Conservation (phyloP, 2,329 filamentous ascomycete genomes). For the Fusarium anguioides region DNA sequence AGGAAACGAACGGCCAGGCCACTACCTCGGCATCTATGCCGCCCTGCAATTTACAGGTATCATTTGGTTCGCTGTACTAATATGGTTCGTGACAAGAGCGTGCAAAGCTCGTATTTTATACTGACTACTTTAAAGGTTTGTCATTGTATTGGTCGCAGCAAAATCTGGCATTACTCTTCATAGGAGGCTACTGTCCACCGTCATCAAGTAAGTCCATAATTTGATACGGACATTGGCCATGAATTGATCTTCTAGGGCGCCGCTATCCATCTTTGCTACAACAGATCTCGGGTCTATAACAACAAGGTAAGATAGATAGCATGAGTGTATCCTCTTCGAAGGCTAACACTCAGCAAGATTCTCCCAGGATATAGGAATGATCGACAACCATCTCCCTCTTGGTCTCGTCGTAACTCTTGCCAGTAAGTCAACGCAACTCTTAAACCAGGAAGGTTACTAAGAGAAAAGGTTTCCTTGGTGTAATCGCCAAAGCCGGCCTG, state of each 20-base stretch:
- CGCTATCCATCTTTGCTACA: conserved; percentile 54
- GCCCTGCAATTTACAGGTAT: conserved; percentile 39
- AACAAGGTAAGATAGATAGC: conserved; percentile 49
- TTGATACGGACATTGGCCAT: background rate
- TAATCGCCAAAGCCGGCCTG: conserved; percentile 42
- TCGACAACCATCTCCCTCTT: conserved; percentile 56
- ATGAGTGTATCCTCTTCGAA: background rate
- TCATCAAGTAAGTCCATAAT: conserved; percentile 20
- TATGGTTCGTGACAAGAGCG: conserved; percentile 26
- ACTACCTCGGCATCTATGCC: conserved; percentile 45
- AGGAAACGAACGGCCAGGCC: conserved; percentile 8
- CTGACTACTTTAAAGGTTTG: conserved; percentile 39
- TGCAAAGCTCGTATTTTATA: rapidly evolving
- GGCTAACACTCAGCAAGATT: conserved; percentile 48
- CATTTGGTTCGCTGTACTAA: conserved; percentile 36
- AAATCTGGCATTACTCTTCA: conserved; percentile 44
- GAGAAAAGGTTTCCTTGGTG: conserved; percentile 49
- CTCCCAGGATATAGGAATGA: conserved; percentile 57
- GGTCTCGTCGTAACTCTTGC: conserved; percentile 49
- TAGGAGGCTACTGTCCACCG: conserved; percentile 39
- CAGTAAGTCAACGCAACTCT: conserved; percentile 47
- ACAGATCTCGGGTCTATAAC: conserved; percentile 55
- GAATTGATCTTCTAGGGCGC: conserved; percentile 47
- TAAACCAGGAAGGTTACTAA: background rate
- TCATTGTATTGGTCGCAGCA: conserved; percentile 45